Percentiles rank a stretch among this genome's conserved stretches.
Evolutionary conservation across 345 rosid species (phyloP).

Genomic region (Murraya paniculata): DNA sequence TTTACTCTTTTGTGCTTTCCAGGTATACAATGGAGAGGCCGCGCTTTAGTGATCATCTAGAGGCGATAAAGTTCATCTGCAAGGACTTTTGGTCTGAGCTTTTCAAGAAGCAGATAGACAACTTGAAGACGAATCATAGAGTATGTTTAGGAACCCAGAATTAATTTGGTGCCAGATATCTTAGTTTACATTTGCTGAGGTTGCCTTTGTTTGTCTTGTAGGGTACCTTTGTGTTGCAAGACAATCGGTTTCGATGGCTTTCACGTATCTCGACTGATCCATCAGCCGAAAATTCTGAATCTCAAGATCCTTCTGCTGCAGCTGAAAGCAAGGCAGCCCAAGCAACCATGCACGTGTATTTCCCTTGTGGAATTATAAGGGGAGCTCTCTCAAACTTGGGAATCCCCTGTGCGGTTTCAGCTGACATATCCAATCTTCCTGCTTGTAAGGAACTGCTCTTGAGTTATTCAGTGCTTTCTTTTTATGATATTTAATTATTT

Average conservation of each 20-base stretch:
- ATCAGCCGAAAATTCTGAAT: constrained; percentile 40
- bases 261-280: constrained; percentile 68
- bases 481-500: neutral
- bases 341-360: constrained; percentile 80
- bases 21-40: constrained; percentile 97
- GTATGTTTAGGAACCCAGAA: constrained; percentile 25
- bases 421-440: constrained; percentile 91
- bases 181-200: neutral
- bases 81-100: constrained; percentile 98
- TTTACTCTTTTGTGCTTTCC: neutral
- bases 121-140: constrained; percentile 92
- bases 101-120: constrained; percentile 98
- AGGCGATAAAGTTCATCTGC: constrained; percentile 98
- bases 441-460: constrained; percentile 59
- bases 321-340: constrained; percentile 68
- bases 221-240: constrained; percentile 99
- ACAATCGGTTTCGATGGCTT: constrained; percentile 86
- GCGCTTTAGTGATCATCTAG: constrained; percentile 83
- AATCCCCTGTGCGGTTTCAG: constrained; percentile 93
- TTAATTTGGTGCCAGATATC: neutral
- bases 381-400: constrained; percentile 98
- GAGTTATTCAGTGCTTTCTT: neutral
- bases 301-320: constrained; percentile 50
- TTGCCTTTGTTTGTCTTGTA: constrained; percentile 28
- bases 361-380: constrained; percentile 93